Evolutionary conservation across 2,329 filamentous ascomycete species (phyloP), one percentile per base, ranked within the genome.

Genomic region (Fusarium acutatum): DNA sequence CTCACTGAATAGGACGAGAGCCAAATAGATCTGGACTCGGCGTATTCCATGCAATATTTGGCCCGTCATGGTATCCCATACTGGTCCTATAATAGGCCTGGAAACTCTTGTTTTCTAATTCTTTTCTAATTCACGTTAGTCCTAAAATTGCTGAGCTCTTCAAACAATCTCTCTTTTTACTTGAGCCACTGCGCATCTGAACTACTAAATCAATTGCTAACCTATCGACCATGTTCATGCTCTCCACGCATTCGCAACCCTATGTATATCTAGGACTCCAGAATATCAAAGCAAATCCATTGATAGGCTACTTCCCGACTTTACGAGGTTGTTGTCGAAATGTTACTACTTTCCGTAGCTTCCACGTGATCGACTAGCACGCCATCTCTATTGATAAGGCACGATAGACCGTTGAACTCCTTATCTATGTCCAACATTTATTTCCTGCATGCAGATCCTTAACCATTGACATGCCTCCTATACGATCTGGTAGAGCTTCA

Each of bases 401-500:
- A 50, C 26, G 44, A 69, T 67, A 22, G n/a, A 52, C n/a, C 12
- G 1, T 24, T 22, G 17, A 46, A 18, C 15, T 40, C 10, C 43
- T 38, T 52, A 60, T 60, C 57, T 52, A 38, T 34, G 7, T 9
- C 20, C 7, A 53, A 2, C 17, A 20, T 20, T 26, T 37, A 8
- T 34, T 28, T 53, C n/a, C 10, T 11, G 20, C 34, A 40, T 54
- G 34, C 20, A n/a, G 26, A n/a, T 14, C 24, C 11, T 8, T 17
- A 5, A 5, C n/a, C 8, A 14, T 46, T 28, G 14, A 34, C 1
- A 79, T 79, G 77, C 76, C 78, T 28, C 72, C 76, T 14, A 24
- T 73, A 22, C 53, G 75, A 30, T 40, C 62, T 3, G 77, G 65
- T 15, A 72, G 78, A 59, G 78, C 77, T 15, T 78, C 78, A 3